Conservation (phyloP, 495 filamentous ascomycete genomes). For the Talaromyces wortmannii region DNA sequence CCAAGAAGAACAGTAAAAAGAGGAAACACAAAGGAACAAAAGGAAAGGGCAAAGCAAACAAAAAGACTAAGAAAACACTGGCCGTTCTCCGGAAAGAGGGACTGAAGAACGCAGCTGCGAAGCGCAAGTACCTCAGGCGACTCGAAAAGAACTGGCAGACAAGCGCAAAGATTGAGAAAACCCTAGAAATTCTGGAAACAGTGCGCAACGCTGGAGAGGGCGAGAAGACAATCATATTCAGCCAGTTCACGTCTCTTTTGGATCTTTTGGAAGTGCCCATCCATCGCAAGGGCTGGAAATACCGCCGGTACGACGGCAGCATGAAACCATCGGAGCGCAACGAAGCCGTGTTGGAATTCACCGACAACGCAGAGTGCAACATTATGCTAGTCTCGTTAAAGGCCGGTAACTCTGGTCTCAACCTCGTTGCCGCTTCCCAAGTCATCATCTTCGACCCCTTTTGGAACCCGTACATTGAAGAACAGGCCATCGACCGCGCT, state of each 20-base stretch:
- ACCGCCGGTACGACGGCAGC: conserved; percentile 78
- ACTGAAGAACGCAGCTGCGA: conserved; percentile 51
- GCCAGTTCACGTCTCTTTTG: conserved; percentile 83
- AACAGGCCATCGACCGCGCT: conserved; percentile 89
- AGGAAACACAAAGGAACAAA: conserved; percentile 23
- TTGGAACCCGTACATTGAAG: conserved; percentile 95
- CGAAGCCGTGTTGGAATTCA: conserved; percentile 66
- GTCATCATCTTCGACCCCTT: conserved; percentile 93
- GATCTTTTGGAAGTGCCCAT: conserved; percentile 92
- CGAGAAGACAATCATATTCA: conserved; percentile 90
- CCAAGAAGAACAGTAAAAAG: conserved; percentile 19
- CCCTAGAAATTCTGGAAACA: conserved; percentile 57
- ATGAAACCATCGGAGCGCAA: conserved; percentile 69
- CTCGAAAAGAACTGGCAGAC: conserved; percentile 60
- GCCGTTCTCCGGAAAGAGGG: conserved; percentile 62
- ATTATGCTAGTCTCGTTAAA: conserved; percentile 87
- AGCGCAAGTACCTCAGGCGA: conserved; percentile 57
- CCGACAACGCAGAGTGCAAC: conserved; percentile 53
- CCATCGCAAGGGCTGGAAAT: conserved; percentile 51
- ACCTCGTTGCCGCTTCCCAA: conserved; percentile 77
- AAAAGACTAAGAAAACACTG: conserved; percentile 40
- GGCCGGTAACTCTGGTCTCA: conserved; percentile 87
- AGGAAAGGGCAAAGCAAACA: conserved; percentile 38
- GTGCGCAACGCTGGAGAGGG: conserved; percentile 36
- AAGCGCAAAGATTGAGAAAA: conserved; percentile 74